Evolutionary conservation across 768 basidiomycete genomes (phyloP).

Genomic region (Russula sp.): DNA sequence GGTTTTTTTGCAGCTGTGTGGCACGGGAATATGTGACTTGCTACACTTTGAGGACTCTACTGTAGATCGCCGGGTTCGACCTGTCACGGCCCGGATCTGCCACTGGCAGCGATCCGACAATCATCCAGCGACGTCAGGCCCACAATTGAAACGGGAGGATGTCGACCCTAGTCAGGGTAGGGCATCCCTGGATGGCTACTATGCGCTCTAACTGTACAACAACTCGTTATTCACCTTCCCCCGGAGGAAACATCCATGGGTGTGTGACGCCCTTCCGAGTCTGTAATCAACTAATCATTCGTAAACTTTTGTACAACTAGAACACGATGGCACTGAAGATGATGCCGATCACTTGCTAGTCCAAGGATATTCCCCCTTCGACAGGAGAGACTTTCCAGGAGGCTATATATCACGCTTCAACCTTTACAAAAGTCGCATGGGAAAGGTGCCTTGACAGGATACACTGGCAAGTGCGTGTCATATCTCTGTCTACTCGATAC

Average conservation of each 20-base stretch:
- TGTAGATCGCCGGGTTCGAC: too few species aligned
- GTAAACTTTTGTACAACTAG: background rate
- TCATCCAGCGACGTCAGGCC: too few species aligned
- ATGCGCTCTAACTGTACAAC: background rate
- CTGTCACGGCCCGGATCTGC: too few species aligned
- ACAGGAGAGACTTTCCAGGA: conserved; percentile 20
- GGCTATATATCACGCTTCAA: conserved; percentile 17
- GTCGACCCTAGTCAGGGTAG: conserved; percentile 22
- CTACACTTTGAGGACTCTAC: too few species aligned
- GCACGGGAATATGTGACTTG: too few species aligned
- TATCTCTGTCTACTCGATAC: background rate
- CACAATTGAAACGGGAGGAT: background rate
- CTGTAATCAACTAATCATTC: background rate
- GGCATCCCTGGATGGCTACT: background rate
- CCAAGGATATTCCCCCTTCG: conserved; percentile 16
- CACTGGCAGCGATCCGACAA: too few species aligned
- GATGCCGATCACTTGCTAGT: background rate
- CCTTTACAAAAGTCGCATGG: conserved; percentile 20
- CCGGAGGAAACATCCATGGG: conserved; percentile 10
- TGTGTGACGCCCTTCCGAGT: background rate
- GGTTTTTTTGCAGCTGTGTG: too few species aligned
- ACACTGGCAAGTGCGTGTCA: conserved; percentile 17
- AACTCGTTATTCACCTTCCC: conserved; percentile 21
- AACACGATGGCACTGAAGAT: background rate
- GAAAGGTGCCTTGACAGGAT: conserved; percentile 19